phyloP scores from a whole-genome alignment of 768 basidiomycete species.

The Ramaria rubella region DNA sequence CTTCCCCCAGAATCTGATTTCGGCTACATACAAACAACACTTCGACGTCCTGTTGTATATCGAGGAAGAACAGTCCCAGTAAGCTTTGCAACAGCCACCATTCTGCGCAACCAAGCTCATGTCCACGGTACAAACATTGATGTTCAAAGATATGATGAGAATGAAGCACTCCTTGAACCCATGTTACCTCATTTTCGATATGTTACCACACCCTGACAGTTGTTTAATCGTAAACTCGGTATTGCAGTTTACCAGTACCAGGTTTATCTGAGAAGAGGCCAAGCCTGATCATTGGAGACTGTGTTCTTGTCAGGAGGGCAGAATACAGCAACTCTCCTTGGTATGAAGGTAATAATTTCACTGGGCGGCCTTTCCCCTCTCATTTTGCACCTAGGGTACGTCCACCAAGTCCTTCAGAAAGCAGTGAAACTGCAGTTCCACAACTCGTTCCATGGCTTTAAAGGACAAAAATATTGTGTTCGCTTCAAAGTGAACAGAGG shows the following conservation, averaged over 20 bases:
- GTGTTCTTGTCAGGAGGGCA: conserved; percentile 31
- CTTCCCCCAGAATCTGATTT: conserved; percentile 36
- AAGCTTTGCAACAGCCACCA: conserved; percentile 10
- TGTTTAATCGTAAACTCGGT: too few species aligned
- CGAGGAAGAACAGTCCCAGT: conserved; percentile 45
- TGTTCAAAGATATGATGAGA: conserved; percentile 29
- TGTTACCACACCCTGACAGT: conserved; percentile 7
- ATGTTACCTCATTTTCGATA: conserved; percentile 13
- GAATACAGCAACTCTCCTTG: neutral
- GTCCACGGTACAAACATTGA: conserved; percentile 15
- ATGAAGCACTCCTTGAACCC: conserved; percentile 11
- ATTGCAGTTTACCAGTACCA: conserved; percentile 36
- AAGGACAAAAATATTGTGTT: conserved; percentile 38
- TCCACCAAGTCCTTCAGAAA: conserved; percentile 42
- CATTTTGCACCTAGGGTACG: conserved; percentile 54
- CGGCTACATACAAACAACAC: conserved; percentile 34
- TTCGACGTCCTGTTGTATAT: conserved; percentile 52
- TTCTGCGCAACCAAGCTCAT: neutral
- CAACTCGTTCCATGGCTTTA: conserved; percentile 34
- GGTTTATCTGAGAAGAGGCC: conserved; percentile 55
- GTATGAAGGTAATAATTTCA: conserved; percentile 6
- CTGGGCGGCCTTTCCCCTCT: conserved; percentile 29
- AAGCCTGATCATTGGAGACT: conserved; percentile 48
- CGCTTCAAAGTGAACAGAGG: conserved; percentile 50
- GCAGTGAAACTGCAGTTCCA: conserved; percentile 48